These are phyloP conservation scores for Gigaspora rosea DNA, from an alignment of 192 early-diverging fungal genomes.

Conservation along the genomic window DNA sequence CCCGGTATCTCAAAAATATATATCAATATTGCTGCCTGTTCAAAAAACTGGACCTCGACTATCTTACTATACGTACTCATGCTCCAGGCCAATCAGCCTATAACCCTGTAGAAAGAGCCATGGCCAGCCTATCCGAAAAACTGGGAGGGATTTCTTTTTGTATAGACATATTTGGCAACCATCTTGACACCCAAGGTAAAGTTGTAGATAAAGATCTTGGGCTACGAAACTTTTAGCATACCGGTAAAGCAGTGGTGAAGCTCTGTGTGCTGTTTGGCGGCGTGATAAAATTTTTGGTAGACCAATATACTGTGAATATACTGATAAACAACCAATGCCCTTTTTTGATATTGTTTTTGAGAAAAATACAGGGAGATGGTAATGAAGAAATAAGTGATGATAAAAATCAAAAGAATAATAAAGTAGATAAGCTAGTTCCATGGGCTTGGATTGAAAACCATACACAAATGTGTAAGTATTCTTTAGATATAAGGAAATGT, in stretches of 20 bases:
- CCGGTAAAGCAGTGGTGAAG: not conserved
- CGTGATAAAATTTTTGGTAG: conserved; percentile 4
- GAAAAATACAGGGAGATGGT: too few species aligned
- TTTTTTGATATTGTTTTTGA: too few species aligned
- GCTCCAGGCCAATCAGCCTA: not conserved
- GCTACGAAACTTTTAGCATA: not conserved
- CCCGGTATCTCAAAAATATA: not conserved
- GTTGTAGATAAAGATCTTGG: not conserved
- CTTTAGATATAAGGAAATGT: too few species aligned
- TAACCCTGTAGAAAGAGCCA: not conserved
- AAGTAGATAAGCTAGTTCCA: too few species aligned
- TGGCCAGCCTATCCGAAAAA: not conserved
- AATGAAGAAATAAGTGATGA: too few species aligned
- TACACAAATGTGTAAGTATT: too few species aligned
- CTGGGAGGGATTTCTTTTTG: not conserved
- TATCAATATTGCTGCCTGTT: not conserved
- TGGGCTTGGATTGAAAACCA: too few species aligned
- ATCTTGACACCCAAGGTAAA: not conserved
- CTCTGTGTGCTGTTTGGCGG: not conserved
- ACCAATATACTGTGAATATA: too few species aligned
- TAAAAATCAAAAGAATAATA: too few species aligned
- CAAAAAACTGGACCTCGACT: not conserved
- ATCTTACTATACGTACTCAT: not conserved
- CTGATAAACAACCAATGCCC: too few species aligned
- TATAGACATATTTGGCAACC: not conserved